Percentiles rank a stretch among this genome's conserved stretches.
Conservation (phyloP, 129 eudicot species). For the Rutidosis leptorrhynchoides region DNA sequence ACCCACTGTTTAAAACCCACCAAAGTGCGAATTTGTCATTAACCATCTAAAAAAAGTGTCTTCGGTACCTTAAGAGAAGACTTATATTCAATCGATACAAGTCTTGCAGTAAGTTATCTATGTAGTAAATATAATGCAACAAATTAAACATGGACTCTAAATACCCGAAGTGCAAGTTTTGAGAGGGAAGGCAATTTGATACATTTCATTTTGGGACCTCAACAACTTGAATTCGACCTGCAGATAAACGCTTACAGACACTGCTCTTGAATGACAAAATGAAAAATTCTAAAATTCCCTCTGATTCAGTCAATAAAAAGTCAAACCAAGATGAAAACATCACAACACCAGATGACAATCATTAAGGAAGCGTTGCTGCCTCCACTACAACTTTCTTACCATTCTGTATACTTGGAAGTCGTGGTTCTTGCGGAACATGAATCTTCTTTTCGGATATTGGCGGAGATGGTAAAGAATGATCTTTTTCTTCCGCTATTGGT, state of each 20-base stretch:
- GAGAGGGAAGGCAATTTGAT: background rate
- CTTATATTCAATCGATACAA: background rate
- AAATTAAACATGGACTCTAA: background rate
- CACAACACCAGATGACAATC: slow-evolving; percentile 14
- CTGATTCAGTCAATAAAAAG: slow-evolving; percentile 4
- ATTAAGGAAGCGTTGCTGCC: slow-evolving; percentile 31
- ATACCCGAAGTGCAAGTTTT: slow-evolving; percentile 4
- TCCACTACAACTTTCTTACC: slow-evolving; percentile 31
- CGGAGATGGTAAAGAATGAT: background rate
- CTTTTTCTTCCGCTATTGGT: background rate
- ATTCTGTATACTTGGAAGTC: slow-evolving; percentile 24
- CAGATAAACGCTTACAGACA: slow-evolving; percentile 4
- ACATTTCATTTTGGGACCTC: background rate
- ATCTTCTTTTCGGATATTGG: background rate
- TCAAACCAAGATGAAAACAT: slow-evolving; percentile 9
- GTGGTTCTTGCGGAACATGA: background rate
- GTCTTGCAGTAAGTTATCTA: background rate
- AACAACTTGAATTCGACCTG: background rate
- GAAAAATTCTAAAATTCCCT: slow-evolving; percentile 9
- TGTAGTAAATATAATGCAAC: background rate
- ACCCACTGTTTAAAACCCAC: no score
- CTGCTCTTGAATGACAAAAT: slow-evolving; percentile 8
- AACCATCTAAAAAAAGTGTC: background rate
- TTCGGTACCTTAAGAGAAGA: background rate
- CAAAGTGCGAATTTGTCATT: background rate